Base-by-base conservation (phyloP, 768 basidiomycete species). In the Leccinum boreale region DNA sequence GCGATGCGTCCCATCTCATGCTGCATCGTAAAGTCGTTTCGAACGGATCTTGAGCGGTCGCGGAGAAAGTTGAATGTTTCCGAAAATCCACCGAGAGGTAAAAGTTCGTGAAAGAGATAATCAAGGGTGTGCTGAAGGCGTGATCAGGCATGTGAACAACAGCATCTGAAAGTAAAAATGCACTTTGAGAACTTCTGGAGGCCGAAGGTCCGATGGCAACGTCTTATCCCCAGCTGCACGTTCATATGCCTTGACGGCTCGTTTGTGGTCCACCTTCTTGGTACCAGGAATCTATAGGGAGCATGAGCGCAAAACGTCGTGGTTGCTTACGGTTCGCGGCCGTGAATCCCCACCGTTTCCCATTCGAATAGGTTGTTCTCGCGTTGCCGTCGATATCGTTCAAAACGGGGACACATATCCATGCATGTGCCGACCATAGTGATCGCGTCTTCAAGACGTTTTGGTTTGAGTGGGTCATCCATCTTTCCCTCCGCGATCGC, bases 21-120 rank as follows among this genome's bases (percentile, higher is more conserved):
- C 70, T 98, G 96, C 81, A 97, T 89, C 0, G 92, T 93, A 62
- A 98, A 96, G 70, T 99, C 96, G 65, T 89, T 94, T 28, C 96
- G 78, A 47, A 98, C 89, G 1, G 92, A 79, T 62, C 96, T 84
- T 0, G 93, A 90, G 21, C 96, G 87, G 74, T 99, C 96, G 23
- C 95, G 86, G 53, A 99, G 86, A 75, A 98, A 98, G 58, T 81
- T 83, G 71, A 86, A 86, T 0, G 91, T 82, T 28, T 81, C 77
- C 23, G 81, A 79, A 64, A 97, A 86, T 3, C 91, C 86, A 11
- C 83, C 83, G 23, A 79, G 75, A 8, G 81, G 80, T 31, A 97
- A 77, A 19, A 98, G 84, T 45, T 88, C 82, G 57, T 88, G 87
- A 69, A 98, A 94, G 28, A 99, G 84, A 70, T 99, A 98, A 72